These are phyloP conservation scores for Irpex sp. DNA, from an alignment of 1,284 basidiomycete species.

Conservation along the genomic window DNA sequence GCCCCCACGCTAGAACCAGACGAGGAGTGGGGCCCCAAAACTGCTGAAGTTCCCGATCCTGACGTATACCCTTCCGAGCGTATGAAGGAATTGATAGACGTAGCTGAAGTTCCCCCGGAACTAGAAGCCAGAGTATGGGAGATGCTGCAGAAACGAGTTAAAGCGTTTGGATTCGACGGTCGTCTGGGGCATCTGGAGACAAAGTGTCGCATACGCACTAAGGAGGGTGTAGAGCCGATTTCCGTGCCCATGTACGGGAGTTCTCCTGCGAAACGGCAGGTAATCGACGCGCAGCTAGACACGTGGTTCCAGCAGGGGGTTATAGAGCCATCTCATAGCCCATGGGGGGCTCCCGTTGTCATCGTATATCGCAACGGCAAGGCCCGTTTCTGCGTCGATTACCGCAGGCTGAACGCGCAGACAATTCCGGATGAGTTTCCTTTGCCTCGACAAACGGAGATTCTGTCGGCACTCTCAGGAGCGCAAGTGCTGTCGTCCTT, in stretches of 20 bases:
- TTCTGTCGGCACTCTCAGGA: slow-evolving; percentile 32
- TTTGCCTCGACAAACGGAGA: slow-evolving; percentile 35
- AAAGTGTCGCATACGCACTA: too few relatives aligned
- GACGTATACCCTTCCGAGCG: not conserved
- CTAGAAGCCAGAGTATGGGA: not conserved
- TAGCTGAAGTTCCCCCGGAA: not conserved
- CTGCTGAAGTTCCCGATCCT: not conserved
- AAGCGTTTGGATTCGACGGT: not conserved
- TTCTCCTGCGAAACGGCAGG: slow-evolving; percentile 27
- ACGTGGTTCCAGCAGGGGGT: slow-evolving; percentile 27
- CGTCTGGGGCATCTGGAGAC: too few relatives aligned
- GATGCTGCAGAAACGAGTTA: not conserved
- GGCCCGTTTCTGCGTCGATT: slow-evolving; percentile 5
- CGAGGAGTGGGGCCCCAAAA: slow-evolving; percentile 4
- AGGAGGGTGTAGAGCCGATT: too few relatives aligned
- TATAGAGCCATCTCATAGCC: slow-evolving; percentile 31
- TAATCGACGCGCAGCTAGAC: slow-evolving; percentile 31
- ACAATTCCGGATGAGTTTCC: slow-evolving; percentile 15
- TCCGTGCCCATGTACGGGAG: too few relatives aligned
- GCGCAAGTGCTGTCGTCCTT: slow-evolving; percentile 32
- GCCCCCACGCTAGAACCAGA: not conserved
- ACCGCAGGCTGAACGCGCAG: too few relatives aligned
- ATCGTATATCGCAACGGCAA: slow-evolving; percentile 32
- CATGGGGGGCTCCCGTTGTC: slow-evolving; percentile 32
- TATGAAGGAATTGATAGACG: slow-evolving; percentile 3